phyloP scores from a whole-genome alignment of 31 red algal species.

The Pterothamnion heteromorphum region DNA sequence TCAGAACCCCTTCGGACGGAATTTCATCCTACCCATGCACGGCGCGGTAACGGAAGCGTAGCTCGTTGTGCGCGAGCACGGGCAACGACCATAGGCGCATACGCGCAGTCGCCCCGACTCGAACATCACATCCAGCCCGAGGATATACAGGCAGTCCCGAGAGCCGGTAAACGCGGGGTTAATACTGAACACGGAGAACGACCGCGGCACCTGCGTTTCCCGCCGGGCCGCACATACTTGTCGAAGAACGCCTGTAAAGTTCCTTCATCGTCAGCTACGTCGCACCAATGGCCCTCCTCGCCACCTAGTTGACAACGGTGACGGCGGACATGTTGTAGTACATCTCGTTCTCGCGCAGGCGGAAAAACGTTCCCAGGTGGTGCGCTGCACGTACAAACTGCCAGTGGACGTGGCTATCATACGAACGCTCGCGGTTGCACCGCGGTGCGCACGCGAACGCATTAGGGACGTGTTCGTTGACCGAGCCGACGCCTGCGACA shows the following conservation, averaged over 20 bases:
- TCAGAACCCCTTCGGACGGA: conserved; percentile 6
- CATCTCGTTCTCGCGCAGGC: conserved; percentile 54
- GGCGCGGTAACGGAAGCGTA: conserved; percentile 41
- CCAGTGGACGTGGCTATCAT: too few relatives aligned
- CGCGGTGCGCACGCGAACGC: too few relatives aligned
- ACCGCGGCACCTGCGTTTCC: conserved; percentile 29
- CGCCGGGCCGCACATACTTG: conserved; percentile 10
- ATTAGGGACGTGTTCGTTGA: conserved; percentile 60
- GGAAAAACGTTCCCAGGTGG: conserved; percentile 45
- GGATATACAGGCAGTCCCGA: conserved; percentile 49
- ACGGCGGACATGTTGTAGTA: conserved; percentile 35
- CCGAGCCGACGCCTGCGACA: conserved; percentile 51
- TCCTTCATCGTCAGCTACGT: conserved; percentile 62
- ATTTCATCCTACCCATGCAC: conserved; percentile 45
- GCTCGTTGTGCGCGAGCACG: conserved; percentile 46
- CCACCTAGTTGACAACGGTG: conserved; percentile 52
- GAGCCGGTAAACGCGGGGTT: conserved; percentile 58
- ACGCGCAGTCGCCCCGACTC: conserved; percentile 46
- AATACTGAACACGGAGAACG: conserved; percentile 56
- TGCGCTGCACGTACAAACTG: too few relatives aligned
- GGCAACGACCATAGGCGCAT: conserved; percentile 28
- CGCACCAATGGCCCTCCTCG: conserved; percentile 62
- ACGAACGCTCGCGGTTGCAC: too few relatives aligned
- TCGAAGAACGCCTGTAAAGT: conserved; percentile 53
- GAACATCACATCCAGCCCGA: conserved; percentile 30